phyloP scores from a whole-genome alignment of 2,329 filamentous ascomycete genomes.

The Colletotrichum magnum region DNA sequence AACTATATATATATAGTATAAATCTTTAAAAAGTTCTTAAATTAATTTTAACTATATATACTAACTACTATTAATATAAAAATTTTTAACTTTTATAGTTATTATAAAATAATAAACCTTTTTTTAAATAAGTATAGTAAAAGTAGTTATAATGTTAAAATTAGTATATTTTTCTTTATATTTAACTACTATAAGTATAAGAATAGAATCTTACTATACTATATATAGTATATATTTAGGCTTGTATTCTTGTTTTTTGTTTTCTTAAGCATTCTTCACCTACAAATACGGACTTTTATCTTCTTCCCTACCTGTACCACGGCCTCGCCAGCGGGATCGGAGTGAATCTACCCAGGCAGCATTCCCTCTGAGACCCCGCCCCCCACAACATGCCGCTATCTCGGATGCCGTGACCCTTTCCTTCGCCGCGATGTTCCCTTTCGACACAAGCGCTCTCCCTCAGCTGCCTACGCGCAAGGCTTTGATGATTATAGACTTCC shows the following conservation, averaged over 20 bases:
- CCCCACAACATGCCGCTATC: neutral
- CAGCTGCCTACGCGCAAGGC: constrained; percentile 74
- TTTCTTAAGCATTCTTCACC: neutral
- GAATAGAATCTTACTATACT: neutral
- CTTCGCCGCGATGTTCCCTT: constrained; percentile 63
- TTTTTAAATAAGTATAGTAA: no score
- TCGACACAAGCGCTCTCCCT: constrained; percentile 69
- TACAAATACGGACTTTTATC: no score
- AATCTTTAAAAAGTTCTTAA: neutral
- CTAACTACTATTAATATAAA: neutral
- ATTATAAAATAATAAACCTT: neutral
- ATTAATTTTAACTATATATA: neutral
- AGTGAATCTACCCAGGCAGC: neutral
- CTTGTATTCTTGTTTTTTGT: neutral
- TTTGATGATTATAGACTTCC: constrained; percentile 86
- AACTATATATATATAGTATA: neutral
- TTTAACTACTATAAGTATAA: neutral
- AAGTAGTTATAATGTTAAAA: no score
- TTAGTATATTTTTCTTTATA: no score
- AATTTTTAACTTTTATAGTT: neutral
- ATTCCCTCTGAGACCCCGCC: neutral
- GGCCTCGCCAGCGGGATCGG: no score
- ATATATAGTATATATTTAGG: neutral
- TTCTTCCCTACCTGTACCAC: no score
- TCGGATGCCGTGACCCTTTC: neutral